Base-by-base conservation (phyloP, 176 grass and related monocot species). In the Raddia guianensis region DNA sequence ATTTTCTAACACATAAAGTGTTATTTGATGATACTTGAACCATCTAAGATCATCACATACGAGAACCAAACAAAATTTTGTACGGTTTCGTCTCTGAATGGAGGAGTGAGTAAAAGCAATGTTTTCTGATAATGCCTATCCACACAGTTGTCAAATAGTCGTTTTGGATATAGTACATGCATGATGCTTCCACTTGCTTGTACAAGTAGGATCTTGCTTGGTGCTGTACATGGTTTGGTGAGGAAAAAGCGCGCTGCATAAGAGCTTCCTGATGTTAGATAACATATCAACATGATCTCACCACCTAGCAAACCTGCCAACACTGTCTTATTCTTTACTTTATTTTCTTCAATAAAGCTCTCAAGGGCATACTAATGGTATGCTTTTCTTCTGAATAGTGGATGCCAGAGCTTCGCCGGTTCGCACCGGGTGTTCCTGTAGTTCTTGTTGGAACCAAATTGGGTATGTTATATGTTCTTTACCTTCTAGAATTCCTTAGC, bases 371-470 rank as follows among this genome's bases (percentile, higher is more conserved):
- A 82, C 27, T 51, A 20, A 70, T 12, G 9, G 59, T 56, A 2
- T 50, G 61, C 13, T 58, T 45, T 54, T 66, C 44, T 45, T 80
- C 7, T 63, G 59, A 48, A 79, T 60, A 97, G 94, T 97, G 94
- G 94, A 93, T 97, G 88, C 84, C 89, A 77, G 94, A 97, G 86
- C 83, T 97, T 61, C 88, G 74, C 44, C 86, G 86, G 34, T 93
- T 91, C 68, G 86, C 89, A 1, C 91, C 94, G 12, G 73, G 75
- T 77, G 63, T 93, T 77, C 94, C 94, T 56, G 83, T 93, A 48
- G 78, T 97, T 51, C 86, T 97, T 71, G 91, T 97, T n/a, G 91
- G 94, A 45, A 97, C 94, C 48, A 97, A 97, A 78, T 74, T 97
- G 83, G 94, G 94, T 97, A 86, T 21, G 82, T 16, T 70, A 47